These are phyloP conservation scores for Glycine soja DNA, from an alignment of 306 rosid species.

Conservation along the genomic window DNA sequence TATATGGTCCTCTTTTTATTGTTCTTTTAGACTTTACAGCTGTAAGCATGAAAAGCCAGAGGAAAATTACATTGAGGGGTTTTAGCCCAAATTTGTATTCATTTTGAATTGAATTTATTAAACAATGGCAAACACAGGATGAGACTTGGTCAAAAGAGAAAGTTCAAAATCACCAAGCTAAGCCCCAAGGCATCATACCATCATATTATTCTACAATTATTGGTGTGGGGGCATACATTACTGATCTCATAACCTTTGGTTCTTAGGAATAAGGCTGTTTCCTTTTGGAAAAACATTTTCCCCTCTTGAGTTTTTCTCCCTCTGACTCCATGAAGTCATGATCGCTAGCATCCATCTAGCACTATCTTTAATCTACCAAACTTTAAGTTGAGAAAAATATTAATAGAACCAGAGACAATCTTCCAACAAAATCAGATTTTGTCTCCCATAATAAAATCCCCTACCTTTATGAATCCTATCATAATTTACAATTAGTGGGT, in stretches of 20 bases:
- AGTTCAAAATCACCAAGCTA: constrained; percentile 45
- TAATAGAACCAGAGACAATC: constrained; percentile 61
- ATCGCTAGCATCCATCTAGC: constrained; percentile 60
- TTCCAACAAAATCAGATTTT: constrained; percentile 77
- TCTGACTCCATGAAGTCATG: constrained; percentile 65
- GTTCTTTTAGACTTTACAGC: constrained; percentile 83
- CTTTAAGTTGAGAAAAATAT: constrained; percentile 48
- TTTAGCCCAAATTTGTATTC: constrained; percentile 48
- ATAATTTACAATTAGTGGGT: constrained; percentile 50
- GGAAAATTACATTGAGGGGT: constrained; percentile 38
- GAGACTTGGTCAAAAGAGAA: constrained; percentile 63
- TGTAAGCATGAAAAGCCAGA: constrained; percentile 56
- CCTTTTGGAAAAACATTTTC: constrained; percentile 60
- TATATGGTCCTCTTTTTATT: constrained; percentile 66
- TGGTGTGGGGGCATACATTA: constrained; percentile 63
- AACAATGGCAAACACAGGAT: constrained; percentile 35
- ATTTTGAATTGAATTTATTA: constrained; percentile 48
- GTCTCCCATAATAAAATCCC: constrained; percentile 77
- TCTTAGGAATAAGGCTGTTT: constrained; percentile 72
- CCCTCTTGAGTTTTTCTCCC: constrained; percentile 49
- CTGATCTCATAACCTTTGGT: constrained; percentile 55
- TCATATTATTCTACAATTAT: constrained; percentile 79
- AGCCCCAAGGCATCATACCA: constrained; percentile 58
- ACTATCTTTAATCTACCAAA: constrained; percentile 54
- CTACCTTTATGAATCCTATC: constrained; percentile 54